A percentile compares a stretch with the other conserved stretches of the same genome.
These are phyloP conservation scores for Penicillium psychrosexuale DNA, from an alignment of 2,329 filamentous ascomycete genomes.

Conservation along the genomic window DNA sequence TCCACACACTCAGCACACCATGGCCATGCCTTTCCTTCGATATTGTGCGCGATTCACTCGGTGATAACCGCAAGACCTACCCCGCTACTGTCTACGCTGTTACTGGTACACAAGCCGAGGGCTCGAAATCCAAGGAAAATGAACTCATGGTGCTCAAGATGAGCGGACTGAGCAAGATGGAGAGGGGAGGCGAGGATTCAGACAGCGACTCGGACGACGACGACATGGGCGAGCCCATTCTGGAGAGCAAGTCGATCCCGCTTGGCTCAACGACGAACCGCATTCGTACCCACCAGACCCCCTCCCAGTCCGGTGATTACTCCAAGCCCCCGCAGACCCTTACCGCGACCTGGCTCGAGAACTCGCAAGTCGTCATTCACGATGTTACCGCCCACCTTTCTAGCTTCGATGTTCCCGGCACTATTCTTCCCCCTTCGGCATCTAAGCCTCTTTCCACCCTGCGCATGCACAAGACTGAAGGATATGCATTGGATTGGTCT, in stretches of 20 bases:
- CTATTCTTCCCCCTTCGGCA: constrained; percentile 72
- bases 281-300: constrained; percentile 80
- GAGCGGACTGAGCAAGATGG: constrained; percentile 85
- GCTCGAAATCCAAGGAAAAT: constrained; percentile 73
- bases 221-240: constrained; percentile 77
- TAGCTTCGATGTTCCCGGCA: constrained; percentile 86
- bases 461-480: constrained; percentile 86
- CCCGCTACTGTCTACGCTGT: constrained; percentile 95
- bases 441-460: constrained; percentile 87
- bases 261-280: constrained; percentile 87
- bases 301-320: constrained; percentile 60
- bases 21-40: constrained; percentile 99
- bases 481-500: constrained; percentile 97
- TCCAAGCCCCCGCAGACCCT: constrained; percentile 74
- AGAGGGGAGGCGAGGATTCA: constrained; percentile 64
- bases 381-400: constrained; percentile 86
- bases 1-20: constrained; percentile 87
- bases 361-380: constrained; percentile 83
- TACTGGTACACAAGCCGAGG: constrained; percentile 87
- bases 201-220: constrained; percentile 69
- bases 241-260: constrained; percentile 88
- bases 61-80: constrained; percentile 87
- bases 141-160: constrained; percentile 95
- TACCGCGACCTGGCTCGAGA: constrained; percentile 90
- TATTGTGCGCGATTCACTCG: constrained; percentile 78